Evolutionary conservation across 805 yeast species (phyloP).

Genomic region (Saitoella complicata): DNA sequence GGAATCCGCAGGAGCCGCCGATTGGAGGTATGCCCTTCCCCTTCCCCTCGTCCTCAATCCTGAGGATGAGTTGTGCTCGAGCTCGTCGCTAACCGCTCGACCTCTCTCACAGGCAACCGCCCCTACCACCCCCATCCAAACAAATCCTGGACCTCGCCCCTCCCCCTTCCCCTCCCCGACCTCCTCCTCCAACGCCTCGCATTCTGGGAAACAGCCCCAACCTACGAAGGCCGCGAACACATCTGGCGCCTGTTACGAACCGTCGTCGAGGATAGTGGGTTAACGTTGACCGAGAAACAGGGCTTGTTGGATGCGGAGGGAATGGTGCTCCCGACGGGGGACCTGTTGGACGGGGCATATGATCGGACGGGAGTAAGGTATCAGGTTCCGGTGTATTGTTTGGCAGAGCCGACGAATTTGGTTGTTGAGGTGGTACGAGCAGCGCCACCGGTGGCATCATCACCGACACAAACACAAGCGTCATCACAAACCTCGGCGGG

Average conservation of each 20-base stretch:
- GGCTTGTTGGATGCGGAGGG: neutral
- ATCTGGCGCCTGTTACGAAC: neutral
- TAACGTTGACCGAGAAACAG: neutral
- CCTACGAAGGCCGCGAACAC: neutral
- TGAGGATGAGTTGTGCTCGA: too few species aligned
- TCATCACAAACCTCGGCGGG: neutral
- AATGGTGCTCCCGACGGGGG: neutral
- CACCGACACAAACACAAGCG: neutral
- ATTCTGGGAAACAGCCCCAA: conserved; percentile 2
- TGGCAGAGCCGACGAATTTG: neutral
- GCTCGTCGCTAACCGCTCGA: too few species aligned
- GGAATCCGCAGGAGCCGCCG: too few species aligned
- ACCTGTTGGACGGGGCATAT: neutral
- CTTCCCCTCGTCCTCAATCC: too few species aligned
- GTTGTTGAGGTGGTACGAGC: too few species aligned
- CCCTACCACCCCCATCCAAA: too few species aligned
- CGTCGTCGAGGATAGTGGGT: neutral
- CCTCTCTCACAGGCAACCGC: too few species aligned
- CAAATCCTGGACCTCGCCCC: too few species aligned
- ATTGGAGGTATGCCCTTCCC: too few species aligned
- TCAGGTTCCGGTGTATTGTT: neutral
- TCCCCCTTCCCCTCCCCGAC: too few species aligned
- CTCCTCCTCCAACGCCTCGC: neutral
- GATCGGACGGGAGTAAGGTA: neutral
- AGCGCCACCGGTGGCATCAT: neutral